Evolutionary conservation across 306 rosid species (phyloP).

Genomic region (Glycine soja): DNA sequence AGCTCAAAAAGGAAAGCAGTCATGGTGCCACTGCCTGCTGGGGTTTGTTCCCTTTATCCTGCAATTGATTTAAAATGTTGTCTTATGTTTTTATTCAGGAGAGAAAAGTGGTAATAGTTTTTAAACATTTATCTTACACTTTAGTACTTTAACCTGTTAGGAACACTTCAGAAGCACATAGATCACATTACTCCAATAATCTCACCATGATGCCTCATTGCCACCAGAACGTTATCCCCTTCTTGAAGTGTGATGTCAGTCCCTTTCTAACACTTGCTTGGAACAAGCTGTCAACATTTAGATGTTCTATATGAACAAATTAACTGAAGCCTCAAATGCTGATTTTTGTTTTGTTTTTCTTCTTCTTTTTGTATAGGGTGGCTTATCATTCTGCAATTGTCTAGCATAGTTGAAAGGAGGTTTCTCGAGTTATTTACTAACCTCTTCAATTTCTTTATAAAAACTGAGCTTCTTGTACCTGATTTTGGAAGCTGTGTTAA

Average conservation of each 20-base stretch:
- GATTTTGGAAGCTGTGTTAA: constrained; percentile 11
- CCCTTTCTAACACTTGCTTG: constrained; percentile 33
- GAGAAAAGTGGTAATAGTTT: constrained; percentile 2
- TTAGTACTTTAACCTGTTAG: constrained; percentile 27
- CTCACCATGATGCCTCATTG: constrained; percentile 7
- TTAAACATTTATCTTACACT: constrained; percentile 21
- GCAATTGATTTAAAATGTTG: constrained; percentile 21
- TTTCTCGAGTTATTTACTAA: no score
- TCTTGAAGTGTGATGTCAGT: constrained; percentile 15
- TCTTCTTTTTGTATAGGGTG: not conserved
- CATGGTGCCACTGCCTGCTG: constrained; percentile 94
- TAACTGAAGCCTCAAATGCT: constrained; percentile 34
- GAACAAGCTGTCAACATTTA: constrained; percentile 18
- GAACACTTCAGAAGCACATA: constrained; percentile 7
- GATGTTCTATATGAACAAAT: constrained; percentile 33
- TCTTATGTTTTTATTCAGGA: constrained; percentile 17
- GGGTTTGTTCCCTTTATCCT: constrained; percentile 70
- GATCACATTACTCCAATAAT: constrained; percentile 20
- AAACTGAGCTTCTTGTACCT: constrained; percentile 12
- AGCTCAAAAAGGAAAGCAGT: constrained; percentile 67
- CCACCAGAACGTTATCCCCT: constrained; percentile 18
- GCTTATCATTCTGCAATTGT: no score
- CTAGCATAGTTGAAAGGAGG: no score
- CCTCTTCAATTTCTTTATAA: constrained; percentile 1
- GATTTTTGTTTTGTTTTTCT: not conserved